Evolutionary conservation across 192 early-diverging fungal genomes (phyloP).

Genomic region (Podila minutissima): DNA sequence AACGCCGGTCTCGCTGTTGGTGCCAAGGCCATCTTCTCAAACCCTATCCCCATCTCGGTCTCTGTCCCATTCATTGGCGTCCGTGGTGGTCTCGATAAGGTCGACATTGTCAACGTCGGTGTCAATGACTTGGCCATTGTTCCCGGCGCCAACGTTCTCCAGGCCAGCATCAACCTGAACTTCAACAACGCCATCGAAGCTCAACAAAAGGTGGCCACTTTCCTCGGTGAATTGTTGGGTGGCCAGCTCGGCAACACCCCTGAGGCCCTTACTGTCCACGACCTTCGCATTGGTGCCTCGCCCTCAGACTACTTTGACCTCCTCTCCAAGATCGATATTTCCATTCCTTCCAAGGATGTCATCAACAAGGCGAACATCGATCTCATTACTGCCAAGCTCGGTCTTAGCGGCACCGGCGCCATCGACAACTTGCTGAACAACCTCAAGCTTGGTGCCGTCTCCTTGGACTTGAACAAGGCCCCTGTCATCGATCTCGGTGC

Average conservation of each 20-base stretch:
- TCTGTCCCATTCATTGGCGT: conserved; percentile 47
- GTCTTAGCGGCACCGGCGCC: conserved; percentile 11
- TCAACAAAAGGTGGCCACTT: conserved; percentile 39
- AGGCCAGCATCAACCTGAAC: conserved; percentile 32
- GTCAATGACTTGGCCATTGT: conserved; percentile 23
- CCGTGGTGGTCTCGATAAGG: conserved; percentile 34
- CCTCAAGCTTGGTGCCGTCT: conserved; percentile 33
- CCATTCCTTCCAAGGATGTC: conserved; percentile 40
- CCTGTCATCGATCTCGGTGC: conserved; percentile 44
- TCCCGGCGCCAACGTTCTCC: conserved; percentile 34
- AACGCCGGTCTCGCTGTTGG: conserved; percentile 43
- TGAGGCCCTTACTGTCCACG: conserved; percentile 39
- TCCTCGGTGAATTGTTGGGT: conserved; percentile 31
- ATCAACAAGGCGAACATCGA: conserved; percentile 30
- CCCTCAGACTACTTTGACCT: conserved; percentile 49
- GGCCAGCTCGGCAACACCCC: conserved; percentile 46
- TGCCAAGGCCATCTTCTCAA: conserved; percentile 34
- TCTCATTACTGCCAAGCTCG: conserved; percentile 21
- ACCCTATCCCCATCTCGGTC: conserved; percentile 44
- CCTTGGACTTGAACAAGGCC: conserved; percentile 43
- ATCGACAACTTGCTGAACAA: conserved; percentile 32
- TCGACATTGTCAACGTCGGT: conserved; percentile 38
- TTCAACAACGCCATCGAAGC: conserved; percentile 40
- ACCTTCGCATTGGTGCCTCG: conserved; percentile 46
- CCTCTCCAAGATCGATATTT: conserved; percentile 43